Evolutionary conservation across 495 filamentous ascomycete genomes (phyloP).

Genomic region (Xylaria intraflava): DNA sequence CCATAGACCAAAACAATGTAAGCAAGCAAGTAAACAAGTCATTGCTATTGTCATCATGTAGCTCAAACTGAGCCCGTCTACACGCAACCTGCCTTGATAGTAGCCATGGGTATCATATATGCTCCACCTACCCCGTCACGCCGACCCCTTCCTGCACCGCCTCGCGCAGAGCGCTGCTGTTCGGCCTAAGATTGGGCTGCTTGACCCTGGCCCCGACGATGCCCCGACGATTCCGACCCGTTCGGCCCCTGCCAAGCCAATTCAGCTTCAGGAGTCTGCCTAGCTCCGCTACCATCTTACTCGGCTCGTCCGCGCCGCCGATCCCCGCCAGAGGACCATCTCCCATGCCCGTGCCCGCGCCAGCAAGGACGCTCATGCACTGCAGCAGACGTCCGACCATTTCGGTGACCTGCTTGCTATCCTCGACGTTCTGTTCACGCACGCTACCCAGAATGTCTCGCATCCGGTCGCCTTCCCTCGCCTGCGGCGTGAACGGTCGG

Average conservation of each 20-base stretch:
- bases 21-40: background rate
- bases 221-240: slow-evolving; percentile 79
- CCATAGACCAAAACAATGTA: background rate
- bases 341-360: slow-evolving; percentile 42
- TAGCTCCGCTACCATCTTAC: slow-evolving; percentile 75
- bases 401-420: slow-evolving; percentile 83
- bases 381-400: slow-evolving; percentile 95
- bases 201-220: slow-evolving; percentile 58
- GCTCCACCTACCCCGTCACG: slow-evolving; percentile 14
- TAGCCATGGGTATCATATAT: slow-evolving; percentile 1
- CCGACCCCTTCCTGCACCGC: slow-evolving; percentile 22
- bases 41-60: background rate
- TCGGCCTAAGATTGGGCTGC: slow-evolving; percentile 22
- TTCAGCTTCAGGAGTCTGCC: slow-evolving; percentile 86
- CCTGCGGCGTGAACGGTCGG: slow-evolving; percentile 47
- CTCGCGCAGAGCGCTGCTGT: slow-evolving; percentile 14
- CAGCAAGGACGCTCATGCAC: slow-evolving; percentile 84
- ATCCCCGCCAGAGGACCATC: slow-evolving; percentile 41
- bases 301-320: slow-evolving; percentile 52
- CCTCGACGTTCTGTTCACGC: slow-evolving; percentile 48
- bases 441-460: slow-evolving; percentile 31
- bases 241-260: slow-evolving; percentile 87
- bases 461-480: slow-evolving; percentile 36
- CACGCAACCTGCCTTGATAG: background rate
- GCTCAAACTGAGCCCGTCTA: background rate